A percentile compares a stretch with the other conserved stretches of the same genome.
Conservation (phyloP, 2,329 filamentous ascomycete species). For the Fusarium bulbicola region DNA sequence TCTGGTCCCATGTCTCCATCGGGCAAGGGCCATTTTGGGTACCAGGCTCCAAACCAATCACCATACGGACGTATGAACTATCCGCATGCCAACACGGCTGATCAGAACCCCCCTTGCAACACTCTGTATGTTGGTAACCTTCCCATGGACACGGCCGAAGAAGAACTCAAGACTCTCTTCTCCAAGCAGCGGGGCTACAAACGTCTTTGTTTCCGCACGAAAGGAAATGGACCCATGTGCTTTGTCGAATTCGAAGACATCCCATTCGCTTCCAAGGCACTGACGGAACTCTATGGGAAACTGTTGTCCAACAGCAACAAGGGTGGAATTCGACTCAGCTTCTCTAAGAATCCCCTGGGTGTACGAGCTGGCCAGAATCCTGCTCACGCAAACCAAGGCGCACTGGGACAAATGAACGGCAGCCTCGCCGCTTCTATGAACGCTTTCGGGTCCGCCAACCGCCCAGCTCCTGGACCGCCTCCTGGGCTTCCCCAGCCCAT, state of each 20-base stretch:
- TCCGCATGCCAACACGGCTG: slow-evolving; percentile 90
- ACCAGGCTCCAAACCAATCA: slow-evolving; percentile 57
- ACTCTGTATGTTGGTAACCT: slow-evolving; percentile 98
- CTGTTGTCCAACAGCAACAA: slow-evolving; percentile 91
- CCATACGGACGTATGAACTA: slow-evolving; percentile 73
- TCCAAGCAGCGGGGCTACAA: slow-evolving; percentile 95
- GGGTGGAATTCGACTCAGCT: slow-evolving; percentile 93
- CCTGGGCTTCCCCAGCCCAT: slow-evolving; percentile 82
- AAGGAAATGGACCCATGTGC: slow-evolving; percentile 96
- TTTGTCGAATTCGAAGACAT: slow-evolving; percentile 98
- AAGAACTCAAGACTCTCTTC: slow-evolving; percentile 94
- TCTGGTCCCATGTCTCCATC: slow-evolving; percentile 27
- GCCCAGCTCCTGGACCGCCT: slow-evolving; percentile 88
- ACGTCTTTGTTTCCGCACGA: slow-evolving; percentile 91
- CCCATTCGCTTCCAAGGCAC: slow-evolving; percentile 87
- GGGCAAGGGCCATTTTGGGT: slow-evolving; percentile 16
- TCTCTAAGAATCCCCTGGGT: slow-evolving; percentile 96
- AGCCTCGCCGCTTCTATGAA: slow-evolving; percentile 61
- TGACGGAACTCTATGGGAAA: slow-evolving; percentile 89
- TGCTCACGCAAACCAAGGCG: slow-evolving; percentile 50
- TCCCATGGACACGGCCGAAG: slow-evolving; percentile 90
- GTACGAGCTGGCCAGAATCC: slow-evolving; percentile 81
- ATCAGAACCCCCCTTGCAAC: slow-evolving; percentile 97
- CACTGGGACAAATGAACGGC: slow-evolving; percentile 66
- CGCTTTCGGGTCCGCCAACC: slow-evolving; percentile 73